A percentile compares a stretch with the other conserved stretches of the same genome.
These are phyloP conservation scores for Tetrastigma voinierianum DNA, from an alignment of 164 flowering plant genomes.

Conservation along the genomic window DNA sequence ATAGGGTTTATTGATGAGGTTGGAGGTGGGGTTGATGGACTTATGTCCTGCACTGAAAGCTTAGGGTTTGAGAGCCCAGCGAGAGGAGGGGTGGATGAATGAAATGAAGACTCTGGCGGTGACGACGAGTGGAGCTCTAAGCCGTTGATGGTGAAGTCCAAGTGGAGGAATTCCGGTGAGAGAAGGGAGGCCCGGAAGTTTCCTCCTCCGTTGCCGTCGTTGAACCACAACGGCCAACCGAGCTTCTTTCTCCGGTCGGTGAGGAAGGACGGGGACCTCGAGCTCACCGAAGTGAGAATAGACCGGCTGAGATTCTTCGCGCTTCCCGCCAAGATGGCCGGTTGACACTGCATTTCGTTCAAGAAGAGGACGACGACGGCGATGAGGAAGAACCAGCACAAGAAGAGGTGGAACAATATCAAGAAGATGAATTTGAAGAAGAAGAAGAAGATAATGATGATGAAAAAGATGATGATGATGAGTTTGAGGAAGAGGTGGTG, in stretches of 20 bases:
- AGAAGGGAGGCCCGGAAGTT: conserved; percentile 26
- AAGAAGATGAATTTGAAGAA: conserved; percentile 13
- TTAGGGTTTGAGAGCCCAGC: conserved; percentile 65
- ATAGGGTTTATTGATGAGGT: conserved; percentile 27
- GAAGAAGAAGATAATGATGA: conserved; percentile 10
- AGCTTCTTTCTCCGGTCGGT: conserved; percentile 43
- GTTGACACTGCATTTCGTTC: conserved; percentile 43
- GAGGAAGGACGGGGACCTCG: conserved; percentile 54
- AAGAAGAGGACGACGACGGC: conserved; percentile 5
- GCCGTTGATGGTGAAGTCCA: neutral
- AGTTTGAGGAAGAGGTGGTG: neutral
- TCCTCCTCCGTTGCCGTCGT: conserved; percentile 58
- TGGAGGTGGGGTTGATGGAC: conserved; percentile 33
- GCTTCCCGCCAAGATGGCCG: conserved; percentile 52
- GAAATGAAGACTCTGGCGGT: conserved; percentile 2
- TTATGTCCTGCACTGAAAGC: conserved; percentile 63
- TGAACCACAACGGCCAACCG: conserved; percentile 41
- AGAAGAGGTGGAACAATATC: conserved; percentile 4
- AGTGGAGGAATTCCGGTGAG: conserved; percentile 7
- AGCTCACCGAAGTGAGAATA: conserved; percentile 40
- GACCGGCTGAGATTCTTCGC: conserved; percentile 44
- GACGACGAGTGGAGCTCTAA: neutral
- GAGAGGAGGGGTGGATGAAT: conserved; percentile 29
- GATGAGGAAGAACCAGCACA: conserved; percentile 11
- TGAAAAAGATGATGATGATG: neutral